Base-by-base conservation (phyloP, 2,329 filamentous ascomycete genomes). In the Septoria petroselini region DNA sequence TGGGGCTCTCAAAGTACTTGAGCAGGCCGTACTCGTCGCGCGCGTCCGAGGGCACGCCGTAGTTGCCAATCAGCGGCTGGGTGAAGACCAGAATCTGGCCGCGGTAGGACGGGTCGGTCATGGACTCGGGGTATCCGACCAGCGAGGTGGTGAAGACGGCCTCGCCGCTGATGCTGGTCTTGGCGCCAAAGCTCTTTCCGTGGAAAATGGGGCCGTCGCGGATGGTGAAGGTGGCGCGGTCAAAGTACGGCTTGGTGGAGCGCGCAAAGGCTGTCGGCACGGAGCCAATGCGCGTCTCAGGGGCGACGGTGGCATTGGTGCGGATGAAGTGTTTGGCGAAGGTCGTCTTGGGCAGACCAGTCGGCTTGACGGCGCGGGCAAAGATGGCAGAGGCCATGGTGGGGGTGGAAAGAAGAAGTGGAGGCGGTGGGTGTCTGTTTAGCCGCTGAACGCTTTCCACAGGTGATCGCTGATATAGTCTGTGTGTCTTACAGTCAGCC, bases 71-170 rank as follows among this genome's bases (percentile, higher is more conserved):
- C 62, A 98, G 76, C 29, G 93, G 93, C 71, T 96, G 91, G 60
- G 93, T 98, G 78, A 97, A 96, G 72, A 97, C 91, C 63, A 98
- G 79, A 62, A 98, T 97, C 77, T 98, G 93, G 61, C 93, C 82
- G 60, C 82, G 81, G 70, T 85, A 85, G 49, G 82, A 84, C 9
- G 82, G 82, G 60, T 84, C 82, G 65, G 81, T 83, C 75, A 85
- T 75, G 38, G 81, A 96, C 77, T 98, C 93, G 61, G 93, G 93
- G 71, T 98, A 98, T 65, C 93, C 93, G 52, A 98, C 93, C 48
- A 97, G 83, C 18, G 91, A 96, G 54, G 93, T 97, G 56, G 93
- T 97, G 78, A 98, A 98, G 70, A 97, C 93, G 38, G 93, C 93
- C 77, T 98, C 93, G 62, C 93, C 93, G 57, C 91, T 95, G 68